Evolutionary conservation across 202 grass and related monocot genomes (phyloP), one percentile per base, ranked within the genome.

Genomic region (Miscanthus sacchariflorus): DNA sequence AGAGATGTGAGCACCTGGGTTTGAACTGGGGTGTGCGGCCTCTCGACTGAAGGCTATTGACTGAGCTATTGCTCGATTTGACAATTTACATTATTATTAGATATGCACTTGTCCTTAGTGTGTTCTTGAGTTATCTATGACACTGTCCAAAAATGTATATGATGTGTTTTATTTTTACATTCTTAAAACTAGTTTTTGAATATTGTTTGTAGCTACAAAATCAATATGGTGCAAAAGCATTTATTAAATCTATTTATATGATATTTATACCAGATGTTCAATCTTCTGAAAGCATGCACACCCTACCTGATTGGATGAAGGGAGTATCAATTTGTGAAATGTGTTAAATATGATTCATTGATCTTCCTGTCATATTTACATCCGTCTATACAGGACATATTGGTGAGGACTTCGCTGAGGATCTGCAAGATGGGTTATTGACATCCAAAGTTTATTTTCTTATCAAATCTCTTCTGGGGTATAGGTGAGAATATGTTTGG

Each of bases 391-490:
- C 86, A 98, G 95, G 78, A 67, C 45, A 7, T 74, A 77, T 95
- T 80, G 91, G 93, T 40, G 85, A 90, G 48, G 85, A 95, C 84
- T 78, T 95, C 2, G 59, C 44, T 59, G 77, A 79, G 5, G 83
- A 90, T 82, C 18, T 90, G 50, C 80, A 87, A 70, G 74, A 90
- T 86, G 91, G 89, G 10, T 77, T 95, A 69, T 87, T 98, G 77
- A 81, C 87, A 19, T 42, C 91, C 30, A 95, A 92, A 93, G 82
- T 95, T 78, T 64, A 86, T 80, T 85, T 90, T 86, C 95, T 98
- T 78, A 80, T 98, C 38, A 39, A 87, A 87, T 86, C 45, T 82
- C 95, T 98, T 91, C n/a, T 81, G 69, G 44, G 84, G 45, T 92
- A 93, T 90, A 98, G 93, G 95, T 95, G 64, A 85, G 75, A 85